Base-by-base conservation (phyloP, 2,329 filamentous ascomycete genomes). In the Alternaria atra region DNA sequence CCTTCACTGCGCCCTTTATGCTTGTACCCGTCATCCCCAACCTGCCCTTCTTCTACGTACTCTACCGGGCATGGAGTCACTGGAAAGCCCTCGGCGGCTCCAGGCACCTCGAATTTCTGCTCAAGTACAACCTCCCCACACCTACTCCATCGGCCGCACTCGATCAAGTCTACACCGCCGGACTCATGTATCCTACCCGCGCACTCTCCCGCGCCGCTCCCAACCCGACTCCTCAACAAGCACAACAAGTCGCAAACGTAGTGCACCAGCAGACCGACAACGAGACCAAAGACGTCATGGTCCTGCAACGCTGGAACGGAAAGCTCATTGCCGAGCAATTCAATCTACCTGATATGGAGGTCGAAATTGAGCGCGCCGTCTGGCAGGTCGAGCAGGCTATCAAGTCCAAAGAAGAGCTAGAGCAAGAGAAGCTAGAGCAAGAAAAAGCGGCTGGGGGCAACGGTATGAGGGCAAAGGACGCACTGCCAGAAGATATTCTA, bases 41-140 rank as follows among this genome's bases (percentile, higher is more conserved):
- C 76, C 84, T 99, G 12, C 95, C 95, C 17, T 98, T 98, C 84
- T 98, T 98, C 83, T 99, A 98, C 79, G 86, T 98, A 40, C 88
- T 87, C 17, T 99, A 96, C 82, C 87, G 95, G 66, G 91, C 93
- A 27, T 98, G 74, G 59, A 79, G 77, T 42, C 77, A 80, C 60
- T 74, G 66, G 76, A 73, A 76, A 67, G 95, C 95, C 54, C 82
- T 97, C 55, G 87, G 88, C 37, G 95, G 95, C 55, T 94, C 93
- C 20, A 91, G 89, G 72, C 92, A 98, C 76, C 82, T 98, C 34
- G 87, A 94, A 67, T 95, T 92, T 78, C 86, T 99, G 12, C 79
- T 94, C 40, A 82, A 91, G 58, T 89, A 94, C 67, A 87, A 90
- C 48, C 85, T 95, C 29, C 82, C 97, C 39, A 84, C 83, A 2